phyloP scores from a whole-genome alignment of 2,329 filamentous ascomycete species.

The Pestalotiopsis sp. region DNA sequence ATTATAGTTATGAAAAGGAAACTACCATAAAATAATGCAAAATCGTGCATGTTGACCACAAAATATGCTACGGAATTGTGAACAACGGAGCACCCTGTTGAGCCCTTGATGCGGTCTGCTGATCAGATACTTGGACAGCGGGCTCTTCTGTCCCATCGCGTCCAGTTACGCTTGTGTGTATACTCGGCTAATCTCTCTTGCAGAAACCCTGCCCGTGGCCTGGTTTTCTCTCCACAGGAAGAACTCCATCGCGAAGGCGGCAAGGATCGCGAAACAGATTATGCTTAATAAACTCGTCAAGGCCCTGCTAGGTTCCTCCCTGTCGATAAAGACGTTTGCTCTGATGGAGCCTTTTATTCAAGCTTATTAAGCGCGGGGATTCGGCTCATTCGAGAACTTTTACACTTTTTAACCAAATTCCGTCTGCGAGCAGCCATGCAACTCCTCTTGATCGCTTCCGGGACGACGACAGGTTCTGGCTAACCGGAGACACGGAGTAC shows the following conservation, averaged over 20 bases:
- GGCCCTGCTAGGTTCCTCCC: conserved; percentile 36
- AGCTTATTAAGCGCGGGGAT: background rate
- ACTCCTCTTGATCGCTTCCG: conserved; percentile 29
- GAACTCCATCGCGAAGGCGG: conserved; percentile 13
- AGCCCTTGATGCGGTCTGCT: background rate
- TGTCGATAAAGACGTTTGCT: conserved; percentile 34
- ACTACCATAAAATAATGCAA: too few relatives aligned
- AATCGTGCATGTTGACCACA: too few relatives aligned
- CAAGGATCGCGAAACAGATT: conserved; percentile 4
- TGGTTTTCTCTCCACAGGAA: conserved; percentile 25
- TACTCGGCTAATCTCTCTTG: conserved; percentile 12
- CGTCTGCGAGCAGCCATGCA: conserved; percentile 29
- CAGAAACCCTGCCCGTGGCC: conserved; percentile 21
- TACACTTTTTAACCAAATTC: conserved; percentile 21
- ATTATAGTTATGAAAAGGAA: too few relatives aligned
- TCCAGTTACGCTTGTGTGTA: conserved; percentile 15
- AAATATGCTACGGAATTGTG: too few relatives aligned
- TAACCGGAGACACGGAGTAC: conserved; percentile 25
- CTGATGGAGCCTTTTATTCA: conserved; percentile 30
- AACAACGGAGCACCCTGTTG: background rate
- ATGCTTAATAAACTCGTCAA: conserved; percentile 29
- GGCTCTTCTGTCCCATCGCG: conserved; percentile 8
- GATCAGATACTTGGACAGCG: background rate
- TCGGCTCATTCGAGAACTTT: background rate
- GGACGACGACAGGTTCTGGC: conserved; percentile 28